phyloP scores from a whole-genome alignment of 169 alveolate species.

The Cryptosporidium parvum region DNA sequence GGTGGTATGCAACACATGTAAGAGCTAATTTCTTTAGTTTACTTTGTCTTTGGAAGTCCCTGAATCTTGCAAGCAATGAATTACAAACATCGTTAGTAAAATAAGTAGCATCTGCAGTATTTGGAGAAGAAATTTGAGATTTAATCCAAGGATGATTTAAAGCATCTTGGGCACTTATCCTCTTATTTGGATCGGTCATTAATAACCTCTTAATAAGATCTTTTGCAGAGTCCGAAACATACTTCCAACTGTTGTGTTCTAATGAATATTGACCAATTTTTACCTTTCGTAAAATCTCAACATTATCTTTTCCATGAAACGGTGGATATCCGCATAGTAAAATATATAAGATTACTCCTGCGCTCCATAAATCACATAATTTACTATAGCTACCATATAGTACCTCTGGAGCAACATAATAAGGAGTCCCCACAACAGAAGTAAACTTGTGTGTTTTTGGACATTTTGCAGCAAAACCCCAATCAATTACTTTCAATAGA shows the following conservation, averaged over 20 bases:
- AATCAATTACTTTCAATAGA: conserved; percentile 92
- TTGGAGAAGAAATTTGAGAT: conserved; percentile 76
- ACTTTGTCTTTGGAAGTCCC: conserved; percentile 87
- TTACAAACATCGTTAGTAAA: conserved; percentile 75
- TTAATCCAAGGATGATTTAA: conserved; percentile 93
- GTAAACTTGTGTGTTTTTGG: conserved; percentile 87
- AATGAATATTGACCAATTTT: conserved; percentile 87
- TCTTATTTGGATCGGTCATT: conserved; percentile 87
- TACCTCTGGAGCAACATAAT: conserved; percentile 97
- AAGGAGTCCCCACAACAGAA: conserved; percentile 93
- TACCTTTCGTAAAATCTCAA: conserved; percentile 86
- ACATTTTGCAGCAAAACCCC: conserved; percentile 93
- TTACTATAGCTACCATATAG: conserved; percentile 91
- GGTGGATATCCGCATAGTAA: conserved; percentile 89
- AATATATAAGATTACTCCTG: conserved; percentile 91
- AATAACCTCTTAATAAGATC: conserved; percentile 87
- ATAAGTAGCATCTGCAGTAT: conserved; percentile 19
- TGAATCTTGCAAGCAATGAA: conserved; percentile 86
- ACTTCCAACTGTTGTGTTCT: conserved; percentile 91
- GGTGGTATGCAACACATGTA: conserved; percentile 94
- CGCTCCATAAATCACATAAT: conserved; percentile 94
- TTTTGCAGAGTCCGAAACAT: conserved; percentile 88
- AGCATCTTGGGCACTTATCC: conserved; percentile 92
- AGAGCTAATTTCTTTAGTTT: conserved; percentile 93
- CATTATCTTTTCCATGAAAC: conserved; percentile 90